phyloP scores from a whole-genome alignment of 345 rosid genomes.

The Physaria fendleri region DNA sequence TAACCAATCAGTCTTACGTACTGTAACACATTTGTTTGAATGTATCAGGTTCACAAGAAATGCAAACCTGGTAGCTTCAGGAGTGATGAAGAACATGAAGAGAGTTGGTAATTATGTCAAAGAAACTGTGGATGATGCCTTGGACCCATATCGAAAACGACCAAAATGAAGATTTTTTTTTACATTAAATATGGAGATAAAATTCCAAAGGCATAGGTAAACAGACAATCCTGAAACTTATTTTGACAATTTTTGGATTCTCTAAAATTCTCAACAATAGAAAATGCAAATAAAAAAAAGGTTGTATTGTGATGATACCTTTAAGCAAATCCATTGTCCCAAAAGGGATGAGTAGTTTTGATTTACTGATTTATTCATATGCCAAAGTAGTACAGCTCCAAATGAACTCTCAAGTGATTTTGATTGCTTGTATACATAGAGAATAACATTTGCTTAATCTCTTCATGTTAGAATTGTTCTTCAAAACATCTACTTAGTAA shows the following conservation, averaged over 20 bases:
- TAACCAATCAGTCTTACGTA: no score
- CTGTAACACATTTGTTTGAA: background rate
- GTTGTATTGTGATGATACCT: slow-evolving; percentile 1
- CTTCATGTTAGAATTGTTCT: no score
- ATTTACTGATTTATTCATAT: background rate
- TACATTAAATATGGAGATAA: background rate
- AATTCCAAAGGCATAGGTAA: slow-evolving; percentile 3
- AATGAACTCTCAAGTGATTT: no score
- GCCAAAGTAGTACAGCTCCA: background rate
- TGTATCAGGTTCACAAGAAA: slow-evolving; percentile 52
- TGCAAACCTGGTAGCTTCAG: slow-evolving; percentile 54
- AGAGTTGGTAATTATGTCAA: slow-evolving; percentile 56
- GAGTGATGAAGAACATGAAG: slow-evolving; percentile 51
- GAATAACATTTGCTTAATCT: no score
- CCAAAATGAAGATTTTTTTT: slow-evolving; percentile 36
- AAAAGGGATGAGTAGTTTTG: slow-evolving; percentile 17
- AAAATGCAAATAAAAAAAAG: background rate
- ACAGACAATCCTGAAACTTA: background rate
- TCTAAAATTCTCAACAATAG: slow-evolving; percentile 7
- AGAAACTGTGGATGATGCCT: slow-evolving; percentile 41
- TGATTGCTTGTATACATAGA: no score
- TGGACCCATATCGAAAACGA: slow-evolving; percentile 45
- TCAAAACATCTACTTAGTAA: no score
- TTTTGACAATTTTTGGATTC: slow-evolving; percentile 9
- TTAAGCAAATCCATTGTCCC: background rate